Evolutionary conservation across 2,329 filamentous ascomycete species (phyloP), one percentile per base, ranked within the genome.

Genomic region (Penicillium sp.): DNA sequence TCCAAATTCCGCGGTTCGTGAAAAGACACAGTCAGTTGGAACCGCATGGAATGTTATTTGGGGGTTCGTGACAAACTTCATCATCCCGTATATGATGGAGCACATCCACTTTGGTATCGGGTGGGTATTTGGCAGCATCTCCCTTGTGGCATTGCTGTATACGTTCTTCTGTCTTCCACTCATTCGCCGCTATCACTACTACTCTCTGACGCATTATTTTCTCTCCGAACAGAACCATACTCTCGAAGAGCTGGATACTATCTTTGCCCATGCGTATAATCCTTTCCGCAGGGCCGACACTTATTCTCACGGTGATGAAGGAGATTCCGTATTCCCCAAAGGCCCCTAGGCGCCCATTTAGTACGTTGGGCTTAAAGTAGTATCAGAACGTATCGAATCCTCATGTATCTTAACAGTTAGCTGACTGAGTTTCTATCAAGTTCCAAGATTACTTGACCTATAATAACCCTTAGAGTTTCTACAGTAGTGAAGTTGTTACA

Each of bases 41-140:
- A 37, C 61, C 16, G 26, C 61, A 3, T 64, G 61, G 61, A 65
- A 63, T 23, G 61, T 65, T 33, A 21, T 65, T 14, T 63, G 61
- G 62, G 61, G 56, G 1, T 65, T 65, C 44, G 57, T 59, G 11
- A 62, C 55, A 28, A 63, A 63, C 29, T 65, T 62, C 39, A 43
- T 56, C 18, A 60, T 65, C 31, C 62, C 62, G 3, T 65, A 63
- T 44, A 54, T 65, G 26, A 62, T 63, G 26, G 33, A 48, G 31
- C 42, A 19, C 29, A 60, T 65, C 21, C 56, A 58, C 19, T 63
- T 61, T 42, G 19, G 52, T 19, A 48, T 63, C 11, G 62, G 62
- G 19, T 63, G 62, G 62, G 48, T 65, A 9, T 63, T 65, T 56
- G 60, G 62, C 19, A 48, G 59, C 28, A 44, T 65, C 19, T 52